Percentiles rank a stretch among this genome's conserved stretches.
Conservation (phyloP, 2,329 filamentous ascomycete species). For the Sclerotinia sclerotiorum region DNA sequence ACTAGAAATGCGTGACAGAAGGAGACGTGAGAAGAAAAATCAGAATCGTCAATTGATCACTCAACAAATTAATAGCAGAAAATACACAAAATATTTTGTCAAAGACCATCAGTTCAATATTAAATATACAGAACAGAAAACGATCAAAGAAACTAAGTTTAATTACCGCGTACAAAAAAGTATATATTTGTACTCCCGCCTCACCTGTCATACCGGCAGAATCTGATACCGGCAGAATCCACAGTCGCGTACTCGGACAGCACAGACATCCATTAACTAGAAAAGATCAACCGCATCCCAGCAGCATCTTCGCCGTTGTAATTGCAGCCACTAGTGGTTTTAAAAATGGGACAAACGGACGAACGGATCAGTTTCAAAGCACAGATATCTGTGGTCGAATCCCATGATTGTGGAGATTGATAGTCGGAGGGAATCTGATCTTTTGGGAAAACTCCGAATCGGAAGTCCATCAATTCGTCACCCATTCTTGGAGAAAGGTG, state of each 20-base stretch:
- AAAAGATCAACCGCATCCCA: constrained; percentile 10
- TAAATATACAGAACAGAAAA: not conserved
- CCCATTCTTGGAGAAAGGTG: not conserved
- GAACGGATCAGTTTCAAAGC: not conserved
- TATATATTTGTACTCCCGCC: not conserved
- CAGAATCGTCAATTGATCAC: not conserved
- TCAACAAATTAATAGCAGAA: not conserved
- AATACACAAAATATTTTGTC: not conserved
- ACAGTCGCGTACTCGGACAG: constrained; percentile 14
- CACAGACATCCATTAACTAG: constrained; percentile 5
- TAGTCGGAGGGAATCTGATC: not conserved
- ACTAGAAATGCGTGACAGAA: not conserved
- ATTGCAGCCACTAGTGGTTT: not conserved
- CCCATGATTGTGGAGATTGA: not conserved
- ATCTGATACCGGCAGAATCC: not conserved
- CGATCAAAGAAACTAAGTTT: not conserved
- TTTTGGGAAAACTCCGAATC: not conserved
- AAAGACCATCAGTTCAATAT: not conserved
- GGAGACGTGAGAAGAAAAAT: not conserved
- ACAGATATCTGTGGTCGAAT: not conserved
- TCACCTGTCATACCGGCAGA: too few relatives aligned
- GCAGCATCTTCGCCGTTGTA: not conserved
- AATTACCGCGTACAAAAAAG: not conserved
- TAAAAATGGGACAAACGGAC: not conserved
- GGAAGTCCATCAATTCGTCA: not conserved